Evolutionary conservation across 1,284 basidiomycete species (phyloP), one percentile per base, ranked within the genome.

Genomic region (Hemileia vastatrix): DNA sequence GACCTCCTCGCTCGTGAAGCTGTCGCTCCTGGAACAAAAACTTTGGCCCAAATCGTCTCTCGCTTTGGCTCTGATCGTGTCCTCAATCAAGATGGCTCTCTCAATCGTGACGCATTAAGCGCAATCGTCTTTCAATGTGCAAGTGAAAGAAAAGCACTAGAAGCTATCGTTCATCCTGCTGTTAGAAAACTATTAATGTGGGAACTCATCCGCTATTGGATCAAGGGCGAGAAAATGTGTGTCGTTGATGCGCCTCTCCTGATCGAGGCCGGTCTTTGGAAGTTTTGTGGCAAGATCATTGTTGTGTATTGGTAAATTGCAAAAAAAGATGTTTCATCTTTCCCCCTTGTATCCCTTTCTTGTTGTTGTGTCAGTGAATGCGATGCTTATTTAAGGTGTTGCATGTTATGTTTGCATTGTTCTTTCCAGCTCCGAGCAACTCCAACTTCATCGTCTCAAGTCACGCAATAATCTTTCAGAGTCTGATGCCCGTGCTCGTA

Each of bases 201-300:
- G 81, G 78, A 79, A 60, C 80, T 95, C 4, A 52, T 91, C 53
- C 78, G 79, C 63, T 80, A 80, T 66, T 98, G 94, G 92, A 59
- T 91, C 36, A 77, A 75, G 27, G 94, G 93, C 2, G 79, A 88
- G 67, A 84, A 82, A 71, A 80, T 86, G 57, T 89, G 88, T 64
- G 81, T 98, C 1, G 78, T 97, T 64, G 94, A 97, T 76, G 88
- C 96, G 5, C 94, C 94, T n/a, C 77, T 97, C 55, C 79, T 97
- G 61, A 87, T 98, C 63, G 94, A 98, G 76, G 86, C 89, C 0
- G 86, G 86, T 0, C 75, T 97, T 56, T 91, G 88, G 85, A 84
- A 83, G 72, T 88, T 83, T 80, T 88, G 93, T 60, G 91, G 86
- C 1, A 82, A 83, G 68, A 83, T 93, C 8, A 82, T 93, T 2